These are phyloP conservation scores for Suillus lakei DNA, from an alignment of 768 basidiomycete species.

Conservation along the genomic window DNA sequence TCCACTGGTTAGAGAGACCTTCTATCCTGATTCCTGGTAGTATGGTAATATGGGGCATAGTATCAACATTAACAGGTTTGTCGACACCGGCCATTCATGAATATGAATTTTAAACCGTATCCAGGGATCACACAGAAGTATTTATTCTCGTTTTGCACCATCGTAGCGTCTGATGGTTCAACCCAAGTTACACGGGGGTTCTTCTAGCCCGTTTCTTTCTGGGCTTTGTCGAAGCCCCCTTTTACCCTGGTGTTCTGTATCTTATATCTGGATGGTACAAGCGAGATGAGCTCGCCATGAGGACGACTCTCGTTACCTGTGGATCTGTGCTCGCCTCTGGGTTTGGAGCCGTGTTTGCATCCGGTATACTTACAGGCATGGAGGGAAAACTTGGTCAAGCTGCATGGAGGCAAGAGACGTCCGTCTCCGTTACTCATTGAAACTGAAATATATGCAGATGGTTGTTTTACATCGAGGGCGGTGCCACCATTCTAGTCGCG, in stretches of 20 bases:
- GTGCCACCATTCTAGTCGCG: conserved; percentile 37
- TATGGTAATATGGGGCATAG: conserved; percentile 40
- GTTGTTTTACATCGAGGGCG: conserved; percentile 38
- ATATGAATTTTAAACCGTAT: neutral
- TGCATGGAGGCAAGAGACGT: conserved; percentile 42
- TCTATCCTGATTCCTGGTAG: conserved; percentile 29
- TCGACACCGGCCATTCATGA: neutral
- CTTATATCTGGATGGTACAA: conserved; percentile 45
- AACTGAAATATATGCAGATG: conserved; percentile 3
- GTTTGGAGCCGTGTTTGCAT: conserved; percentile 48
- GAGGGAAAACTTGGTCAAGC: conserved; percentile 43
- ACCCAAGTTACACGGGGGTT: conserved; percentile 22
- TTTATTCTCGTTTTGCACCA: neutral
- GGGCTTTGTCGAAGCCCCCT: conserved; percentile 41
- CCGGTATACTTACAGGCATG: conserved; percentile 47
- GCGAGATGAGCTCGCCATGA: conserved; percentile 41
- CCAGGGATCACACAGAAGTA: conserved; percentile 9
- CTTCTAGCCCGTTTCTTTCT: conserved; percentile 45
- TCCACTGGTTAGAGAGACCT: conserved; percentile 35
- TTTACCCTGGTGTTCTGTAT: conserved; percentile 35
- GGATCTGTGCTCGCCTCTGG: conserved; percentile 49
- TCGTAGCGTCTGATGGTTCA: neutral
- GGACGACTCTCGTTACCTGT: conserved; percentile 40
- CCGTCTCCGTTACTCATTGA: neutral
- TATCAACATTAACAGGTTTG: conserved; percentile 43